Percentiles rank a stretch among this genome's conserved stretches.
Evolutionary conservation across 2,329 filamentous ascomycete species (phyloP).

Genomic region (Penicillium occitanis): DNA sequence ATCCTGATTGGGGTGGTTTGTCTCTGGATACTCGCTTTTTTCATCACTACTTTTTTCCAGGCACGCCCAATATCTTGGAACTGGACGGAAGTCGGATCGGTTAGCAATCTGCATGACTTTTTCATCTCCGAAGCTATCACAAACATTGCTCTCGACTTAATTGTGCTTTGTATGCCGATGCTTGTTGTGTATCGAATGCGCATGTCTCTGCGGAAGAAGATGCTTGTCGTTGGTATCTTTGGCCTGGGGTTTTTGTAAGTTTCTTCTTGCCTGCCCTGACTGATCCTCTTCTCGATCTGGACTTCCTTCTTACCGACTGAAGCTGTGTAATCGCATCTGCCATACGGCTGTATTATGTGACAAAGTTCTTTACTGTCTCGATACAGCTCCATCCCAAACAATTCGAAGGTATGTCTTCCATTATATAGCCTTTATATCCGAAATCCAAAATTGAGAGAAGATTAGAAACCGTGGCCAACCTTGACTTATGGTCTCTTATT

Average conservation of each 20-base stretch:
- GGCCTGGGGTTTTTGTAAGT: constrained; percentile 15
- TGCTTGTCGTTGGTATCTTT: constrained; percentile 15
- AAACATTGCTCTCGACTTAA: constrained; percentile 11
- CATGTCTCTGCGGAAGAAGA: constrained; percentile 7
- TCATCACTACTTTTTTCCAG: constrained; percentile 11
- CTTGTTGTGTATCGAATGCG: constrained; percentile 12
- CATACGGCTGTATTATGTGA: constrained; percentile 15
- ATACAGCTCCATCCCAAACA: background rate
- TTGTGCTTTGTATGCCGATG: constrained; percentile 15
- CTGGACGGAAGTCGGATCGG: constrained; percentile 12
- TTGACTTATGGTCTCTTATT: constrained; percentile 16
- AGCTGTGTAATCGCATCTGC: constrained; percentile 14
- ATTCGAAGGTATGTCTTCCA: constrained; percentile 9
- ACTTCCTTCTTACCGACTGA: background rate
- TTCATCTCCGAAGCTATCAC: constrained; percentile 14
- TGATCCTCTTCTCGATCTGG: background rate
- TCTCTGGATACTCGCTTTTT: constrained; percentile 10
- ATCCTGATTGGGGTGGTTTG: background rate
- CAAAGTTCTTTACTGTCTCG: constrained; percentile 1
- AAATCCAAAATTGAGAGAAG: background rate
- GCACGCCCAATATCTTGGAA: constrained; percentile 16
- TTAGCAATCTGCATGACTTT: constrained; percentile 15
- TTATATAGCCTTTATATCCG: background rate
- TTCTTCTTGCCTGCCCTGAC: background rate
- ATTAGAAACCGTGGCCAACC: constrained; percentile 11